Evolutionary conservation across 2,329 filamentous ascomycete genomes (phyloP).

Genomic region (Peltaster fructicola): DNA sequence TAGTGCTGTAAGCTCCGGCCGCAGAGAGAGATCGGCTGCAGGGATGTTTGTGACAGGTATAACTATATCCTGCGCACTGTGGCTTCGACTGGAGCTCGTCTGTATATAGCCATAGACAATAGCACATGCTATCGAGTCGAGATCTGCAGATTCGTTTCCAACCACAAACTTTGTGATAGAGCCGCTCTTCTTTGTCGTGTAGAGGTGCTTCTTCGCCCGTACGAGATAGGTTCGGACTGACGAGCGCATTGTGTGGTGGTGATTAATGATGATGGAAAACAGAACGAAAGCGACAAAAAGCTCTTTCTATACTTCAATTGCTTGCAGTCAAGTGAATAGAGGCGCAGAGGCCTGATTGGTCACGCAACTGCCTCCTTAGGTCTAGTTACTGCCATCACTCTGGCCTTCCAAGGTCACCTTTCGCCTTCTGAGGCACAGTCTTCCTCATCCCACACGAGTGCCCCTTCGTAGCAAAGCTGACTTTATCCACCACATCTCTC

Average conservation of each 20-base stretch:
- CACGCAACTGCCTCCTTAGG: too few relatives aligned
- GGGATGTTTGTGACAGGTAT: conserved; percentile 59
- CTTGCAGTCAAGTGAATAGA: conserved; percentile 3
- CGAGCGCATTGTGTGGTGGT: too few relatives aligned
- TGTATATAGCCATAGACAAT: conserved; percentile 59
- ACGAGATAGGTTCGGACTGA: conserved; percentile 29
- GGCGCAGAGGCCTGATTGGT: too few relatives aligned
- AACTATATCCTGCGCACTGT: conserved; percentile 35
- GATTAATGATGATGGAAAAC: too few relatives aligned
- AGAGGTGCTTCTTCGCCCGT: conserved; percentile 26
- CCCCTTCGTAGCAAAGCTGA: too few relatives aligned
- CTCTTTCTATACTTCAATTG: too few relatives aligned
- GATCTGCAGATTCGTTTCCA: conserved; percentile 46
- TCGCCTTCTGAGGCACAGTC: too few relatives aligned
- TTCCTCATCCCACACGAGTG: too few relatives aligned
- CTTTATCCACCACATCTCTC: too few relatives aligned
- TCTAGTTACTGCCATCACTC: too few relatives aligned
- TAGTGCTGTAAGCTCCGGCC: conserved; percentile 53
- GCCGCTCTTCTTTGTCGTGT: conserved; percentile 21
- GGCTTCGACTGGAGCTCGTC: conserved; percentile 34
- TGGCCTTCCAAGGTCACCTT: too few relatives aligned
- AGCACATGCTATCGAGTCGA: conserved; percentile 63
- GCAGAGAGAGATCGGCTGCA: conserved; percentile 48
- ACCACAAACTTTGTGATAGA: conserved; percentile 32
- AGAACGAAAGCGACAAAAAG: too few relatives aligned